Evolutionary conservation across 1,139 yeast species (phyloP).

Genomic region (Geotrichum europaeum): DNA sequence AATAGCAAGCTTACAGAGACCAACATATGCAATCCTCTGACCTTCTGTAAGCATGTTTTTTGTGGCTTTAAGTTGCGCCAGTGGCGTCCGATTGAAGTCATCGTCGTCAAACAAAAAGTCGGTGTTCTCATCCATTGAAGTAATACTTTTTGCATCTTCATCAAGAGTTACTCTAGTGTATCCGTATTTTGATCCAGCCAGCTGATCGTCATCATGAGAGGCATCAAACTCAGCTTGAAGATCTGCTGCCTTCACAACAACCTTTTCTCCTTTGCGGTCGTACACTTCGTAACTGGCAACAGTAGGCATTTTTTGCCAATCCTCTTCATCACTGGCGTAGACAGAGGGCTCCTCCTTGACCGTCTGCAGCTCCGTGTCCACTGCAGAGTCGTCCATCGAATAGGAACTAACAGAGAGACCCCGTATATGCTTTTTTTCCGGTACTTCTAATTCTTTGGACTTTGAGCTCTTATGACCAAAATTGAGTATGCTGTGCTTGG

Average conservation of each 20-base stretch:
- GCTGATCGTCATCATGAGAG: conserved; percentile 27
- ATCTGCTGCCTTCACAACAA: conserved; percentile 30
- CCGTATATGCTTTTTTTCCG: background rate
- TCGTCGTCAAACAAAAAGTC: conserved; percentile 66
- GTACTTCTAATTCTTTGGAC: background rate
- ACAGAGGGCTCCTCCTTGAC: background rate
- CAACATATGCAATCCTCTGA: conserved; percentile 89
- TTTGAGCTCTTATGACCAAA: background rate
- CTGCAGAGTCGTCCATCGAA: background rate
- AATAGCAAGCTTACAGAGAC: conserved; percentile 67
- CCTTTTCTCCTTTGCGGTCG: conserved; percentile 50
- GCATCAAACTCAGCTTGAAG: conserved; percentile 20
- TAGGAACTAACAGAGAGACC: conserved; percentile 5
- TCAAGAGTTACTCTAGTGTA: conserved; percentile 89
- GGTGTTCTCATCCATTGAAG: conserved; percentile 66
- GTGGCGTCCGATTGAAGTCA: conserved; percentile 44
- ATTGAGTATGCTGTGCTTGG: background rate
- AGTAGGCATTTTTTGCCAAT: conserved; percentile 58
- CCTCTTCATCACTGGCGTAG: conserved; percentile 27
- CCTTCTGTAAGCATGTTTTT: conserved; percentile 73
- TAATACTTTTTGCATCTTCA: conserved; percentile 73
- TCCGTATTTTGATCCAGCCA: conserved; percentile 41
- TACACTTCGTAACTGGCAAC: conserved; percentile 54
- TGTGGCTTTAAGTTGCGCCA: conserved; percentile 69
- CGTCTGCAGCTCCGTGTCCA: background rate